Base-by-base conservation (phyloP, 2,329 filamentous ascomycete genomes). In the Pseudodiploospora longispora region DNA sequence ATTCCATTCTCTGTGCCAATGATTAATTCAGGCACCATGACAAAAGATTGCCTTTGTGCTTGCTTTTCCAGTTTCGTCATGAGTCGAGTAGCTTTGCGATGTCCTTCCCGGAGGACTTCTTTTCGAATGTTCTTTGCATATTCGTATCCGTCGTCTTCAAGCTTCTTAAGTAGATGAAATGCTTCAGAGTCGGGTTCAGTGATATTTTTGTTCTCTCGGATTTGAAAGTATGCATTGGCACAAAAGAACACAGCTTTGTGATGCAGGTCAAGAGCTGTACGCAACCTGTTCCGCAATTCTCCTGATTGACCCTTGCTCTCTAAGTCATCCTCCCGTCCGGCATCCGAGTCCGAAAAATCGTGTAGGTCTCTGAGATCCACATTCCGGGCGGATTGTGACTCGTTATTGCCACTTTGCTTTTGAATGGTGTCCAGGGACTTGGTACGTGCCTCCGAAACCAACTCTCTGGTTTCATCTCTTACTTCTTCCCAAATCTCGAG, bases 201-300 rank as follows among this genome's bases (percentile, higher is more conserved):
- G 53, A 83, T 66, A 1, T 76, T 70, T 37, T 76, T 62, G 44
- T 90, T 78, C 1, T 79, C 77, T 57, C 90, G 93, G 49, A 94
- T 85, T 57, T 95, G 87, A 57, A 82, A 96, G 52, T 83, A 82
- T 0, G 82, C 84, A 53, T 89, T 95, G 10, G 83, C 88, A 28
- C 83, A 83, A 58, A 94, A 95, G 65, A 96, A 96, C 1, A 80
- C 73, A 30, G 84, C 87, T 51, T 83, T 81, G 59, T 96, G 91
- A 48, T 91, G 76, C 36, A 94, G 64, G 58, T 95, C 88, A 12
- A 95, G 69, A 3, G 86, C 82, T 19, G 72, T 74, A 7, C 88
- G 82, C 27, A 96, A 69, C 36, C 80, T 54, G 31, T 82, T 78
- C 31, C 82, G 78, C 40, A 76, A 73, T 33, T 79, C 73, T 40